Evolutionary conservation across 106 monocot genomes (phyloP), one percentile per base, ranked within the genome.

Genomic region (Acanthochlamys bracteata): DNA sequence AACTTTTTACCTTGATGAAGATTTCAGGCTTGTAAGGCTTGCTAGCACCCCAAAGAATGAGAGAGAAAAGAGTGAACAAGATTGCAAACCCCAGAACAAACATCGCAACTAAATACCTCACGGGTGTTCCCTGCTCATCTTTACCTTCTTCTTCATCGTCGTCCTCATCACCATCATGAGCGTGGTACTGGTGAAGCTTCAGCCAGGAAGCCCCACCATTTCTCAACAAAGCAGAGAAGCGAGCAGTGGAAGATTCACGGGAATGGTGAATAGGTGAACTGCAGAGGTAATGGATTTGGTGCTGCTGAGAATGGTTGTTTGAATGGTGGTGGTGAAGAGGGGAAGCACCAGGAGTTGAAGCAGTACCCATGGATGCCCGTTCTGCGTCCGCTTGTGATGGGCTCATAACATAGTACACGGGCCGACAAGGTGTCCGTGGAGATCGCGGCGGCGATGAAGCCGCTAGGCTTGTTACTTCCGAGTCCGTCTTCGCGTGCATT

Each of bases 381-480:
- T 86, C 86, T 7, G 51, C 65, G 42, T 83, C 84, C 56, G 61
- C 23, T 17, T 80, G 77, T 24, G 86, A 77, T 1, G 94, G 94
- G 72, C 89, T 94, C 75, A 73, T 72, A n/a, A 94, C 90, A 77
- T 84, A 94, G 79, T 86, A 89, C 10, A 71, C 20, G 17, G 83
- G 84, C 25, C 89, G 78, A 10, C 53, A 6, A 10, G 53, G 53
- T 19, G 53, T 54, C 11, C 89, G 89, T 15, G 89, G 93, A 4
- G 93, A 93, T 20, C 89, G 72, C 22, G 89, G 86, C 42, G 91
- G 91, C 20, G 93, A 84, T 15, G 93, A 94, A 33, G 83, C 51
- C 23, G 89, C 94, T 52, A 90, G 76, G 79, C 89, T 89, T 76
- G 94, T 94, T 69, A 84, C 74, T 53, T 94, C 94, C 27, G 94